Evolutionary conservation across 2,329 filamentous ascomycete genomes (phyloP), one percentile per base, ranked within the genome.

Genomic region (Arthroderma sp.): DNA sequence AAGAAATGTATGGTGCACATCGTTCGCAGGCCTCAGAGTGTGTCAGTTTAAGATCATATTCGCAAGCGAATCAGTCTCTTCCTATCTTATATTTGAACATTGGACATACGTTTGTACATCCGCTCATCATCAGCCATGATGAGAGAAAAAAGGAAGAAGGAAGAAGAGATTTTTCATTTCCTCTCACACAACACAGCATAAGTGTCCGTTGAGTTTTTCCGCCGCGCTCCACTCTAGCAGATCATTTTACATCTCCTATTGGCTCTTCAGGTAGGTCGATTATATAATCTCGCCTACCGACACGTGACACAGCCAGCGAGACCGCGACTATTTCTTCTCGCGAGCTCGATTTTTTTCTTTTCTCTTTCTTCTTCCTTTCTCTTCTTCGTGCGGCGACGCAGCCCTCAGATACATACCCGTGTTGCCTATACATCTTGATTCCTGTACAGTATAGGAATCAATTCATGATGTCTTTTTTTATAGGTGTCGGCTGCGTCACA

Each of bases 401-500:
- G 80, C 75, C 68, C 67, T 62, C 68, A 73, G 70, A 43, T 43
- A 30, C 32, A 34, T 76, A 75, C 77, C 81, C 81, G 78, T 84
- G 81, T 87, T 87, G 81, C 82, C 83, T 80, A 75, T 72, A 72
- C 80, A 67, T 67, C 62, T 70, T 69, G 53, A 58, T 61, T 58
- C 52, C 57, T 62, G 53, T 43, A 22, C 29, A 45, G 38, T 11
- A 9, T 6, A 9, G 10, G 9, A 37, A 36, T 45, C 45, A 47
- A 62, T 22, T 22, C 15, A 22, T 70, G 64, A 67, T 74, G 70
- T 68, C 61, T 60, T 48, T 57, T 64, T 66, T 77, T 56, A 65
- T 67, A 78, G 78, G 82, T 80, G 83, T 87, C 83, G 79, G 76
- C 82, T 77, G 74, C 77, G 80, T 78, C 80, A 74, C 75, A 88